These are phyloP conservation scores for Phyllosticta citribraziliensis DNA, from an alignment of 2,329 filamentous ascomycete species.

Conservation along the genomic window DNA sequence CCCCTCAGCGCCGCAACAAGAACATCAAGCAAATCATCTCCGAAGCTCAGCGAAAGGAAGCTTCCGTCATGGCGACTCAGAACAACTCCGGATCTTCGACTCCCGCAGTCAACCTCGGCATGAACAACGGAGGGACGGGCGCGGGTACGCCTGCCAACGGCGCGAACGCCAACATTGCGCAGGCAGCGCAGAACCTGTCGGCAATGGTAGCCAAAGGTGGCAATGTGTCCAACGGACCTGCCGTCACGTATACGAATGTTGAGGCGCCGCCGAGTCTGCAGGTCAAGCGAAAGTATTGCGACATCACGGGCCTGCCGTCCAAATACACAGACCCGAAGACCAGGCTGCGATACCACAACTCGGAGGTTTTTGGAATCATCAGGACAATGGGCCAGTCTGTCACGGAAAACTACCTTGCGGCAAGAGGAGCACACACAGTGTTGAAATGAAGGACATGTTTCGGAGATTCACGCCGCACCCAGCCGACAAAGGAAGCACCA, in stretches of 20 bases:
- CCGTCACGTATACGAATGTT: constrained; percentile 89
- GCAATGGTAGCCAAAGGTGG: constrained; percentile 78
- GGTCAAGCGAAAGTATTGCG: constrained; percentile 80
- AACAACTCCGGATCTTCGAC: constrained; percentile 74
- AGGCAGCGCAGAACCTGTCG: constrained; percentile 76
- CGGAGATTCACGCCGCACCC: not conserved
- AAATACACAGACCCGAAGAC: constrained; percentile 95
- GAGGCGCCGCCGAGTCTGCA: constrained; percentile 83
- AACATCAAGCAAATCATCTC: constrained; percentile 95
- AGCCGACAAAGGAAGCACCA: not conserved
- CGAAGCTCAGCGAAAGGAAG: constrained; percentile 79
- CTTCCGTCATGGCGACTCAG: constrained; percentile 75
- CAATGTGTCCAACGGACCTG: constrained; percentile 40
- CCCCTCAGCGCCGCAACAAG: constrained; percentile 93
- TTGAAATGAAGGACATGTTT: constrained; percentile 57
- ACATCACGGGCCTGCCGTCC: constrained; percentile 85
- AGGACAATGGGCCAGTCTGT: constrained; percentile 70
- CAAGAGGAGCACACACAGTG: constrained; percentile 84
- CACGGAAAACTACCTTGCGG: constrained; percentile 80
- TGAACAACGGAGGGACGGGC: constrained; percentile 16
- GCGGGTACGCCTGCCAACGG: constrained; percentile 49
- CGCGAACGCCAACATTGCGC: constrained; percentile 73
- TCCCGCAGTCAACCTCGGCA: constrained; percentile 27
- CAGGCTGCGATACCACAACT: constrained; percentile 82
- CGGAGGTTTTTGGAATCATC: constrained; percentile 80